Evolutionary conservation across 345 rosid species (phyloP).

Genomic region (Noccaea caerulescens): DNA sequence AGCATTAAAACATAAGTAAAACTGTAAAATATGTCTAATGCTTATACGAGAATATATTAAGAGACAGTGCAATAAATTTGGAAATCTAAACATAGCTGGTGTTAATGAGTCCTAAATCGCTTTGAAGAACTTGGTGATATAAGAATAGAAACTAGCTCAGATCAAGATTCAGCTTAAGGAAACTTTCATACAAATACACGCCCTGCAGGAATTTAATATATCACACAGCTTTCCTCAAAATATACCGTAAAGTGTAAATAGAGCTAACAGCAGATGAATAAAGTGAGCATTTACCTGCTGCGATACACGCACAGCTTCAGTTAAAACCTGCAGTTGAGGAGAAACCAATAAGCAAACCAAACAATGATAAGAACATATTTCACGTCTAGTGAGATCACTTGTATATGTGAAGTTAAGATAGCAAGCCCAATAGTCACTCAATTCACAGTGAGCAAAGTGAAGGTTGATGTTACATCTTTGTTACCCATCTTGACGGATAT

Average conservation of each 20-base stretch:
- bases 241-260: conserved; percentile 5
- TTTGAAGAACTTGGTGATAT: conserved; percentile 6
- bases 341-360: conserved; percentile 32
- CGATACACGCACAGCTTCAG: conserved; percentile 87
- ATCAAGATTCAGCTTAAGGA: conserved; percentile 17
- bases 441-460: neutral
- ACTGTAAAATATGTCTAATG: no score
- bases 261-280: conserved; percentile 11
- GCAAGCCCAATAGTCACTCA: conserved; percentile 15
- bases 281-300: conserved; percentile 64
- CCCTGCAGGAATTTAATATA: conserved; percentile 8
- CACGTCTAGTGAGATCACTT: conserved; percentile 2
- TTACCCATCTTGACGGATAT: neutral
- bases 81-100: conserved; percentile 2
- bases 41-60: conserved; percentile 4
- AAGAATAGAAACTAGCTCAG: conserved; percentile 26
- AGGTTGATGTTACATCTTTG: conserved; percentile 15
- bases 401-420: conserved; percentile 24
- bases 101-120: conserved; percentile 1
- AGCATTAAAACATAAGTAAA: no score
- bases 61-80: conserved; percentile 10
- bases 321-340: conserved; percentile 69
- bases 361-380: neutral
- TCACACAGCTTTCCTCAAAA: conserved; percentile 26
- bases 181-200: conserved; percentile 25